Conservation (phyloP, 2,329 filamentous ascomycete species). For the Meredithiella fracta region DNA sequence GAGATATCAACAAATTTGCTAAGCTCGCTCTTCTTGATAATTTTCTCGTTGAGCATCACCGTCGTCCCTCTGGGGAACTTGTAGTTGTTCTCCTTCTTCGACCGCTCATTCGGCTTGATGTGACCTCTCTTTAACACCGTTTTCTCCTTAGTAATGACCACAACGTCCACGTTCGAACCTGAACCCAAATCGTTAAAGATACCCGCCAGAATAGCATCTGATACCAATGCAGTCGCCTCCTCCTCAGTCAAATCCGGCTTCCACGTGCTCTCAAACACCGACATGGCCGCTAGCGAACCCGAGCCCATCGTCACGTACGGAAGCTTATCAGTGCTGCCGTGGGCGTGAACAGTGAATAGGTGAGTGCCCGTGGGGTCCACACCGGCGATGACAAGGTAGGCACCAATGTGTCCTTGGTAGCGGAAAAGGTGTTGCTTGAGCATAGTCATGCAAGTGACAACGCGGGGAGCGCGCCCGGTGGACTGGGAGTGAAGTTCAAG, state of each 20-base stretch:
- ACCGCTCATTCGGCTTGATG: conserved; percentile 82
- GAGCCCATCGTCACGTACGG: conserved; percentile 99
- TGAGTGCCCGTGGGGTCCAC: conserved; percentile 90
- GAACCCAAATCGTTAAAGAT: conserved; percentile 98
- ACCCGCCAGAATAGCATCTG: conserved; percentile 83
- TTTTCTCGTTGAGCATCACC: conserved; percentile 85
- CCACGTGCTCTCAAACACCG: conserved; percentile 94
- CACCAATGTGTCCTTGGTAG: conserved; percentile 93
- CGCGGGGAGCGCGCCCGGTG: conserved; percentile 88
- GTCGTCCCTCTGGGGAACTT: conserved; percentile 84
- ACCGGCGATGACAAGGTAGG: conserved; percentile 91
- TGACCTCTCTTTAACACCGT: conserved; percentile 85
- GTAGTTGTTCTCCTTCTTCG: conserved; percentile 85
- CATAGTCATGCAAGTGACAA: conserved; percentile 98
- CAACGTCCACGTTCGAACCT: conserved; percentile 93
- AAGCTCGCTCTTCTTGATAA: conserved; percentile 86
- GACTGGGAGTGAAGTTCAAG: conserved; percentile 94
- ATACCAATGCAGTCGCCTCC: conserved; percentile 65
- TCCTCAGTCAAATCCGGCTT: conserved; percentile 60
- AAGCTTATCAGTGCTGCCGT: conserved; percentile 95
- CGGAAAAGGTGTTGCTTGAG: conserved; percentile 99
- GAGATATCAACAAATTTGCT: conserved; percentile 87
- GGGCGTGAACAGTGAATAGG: conserved; percentile 95
- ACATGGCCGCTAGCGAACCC: conserved; percentile 91
- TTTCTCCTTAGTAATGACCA: conserved; percentile 88